Evolutionary conservation across 495 filamentous ascomycete genomes (phyloP).

Genomic region (Apodospora peruviana): DNA sequence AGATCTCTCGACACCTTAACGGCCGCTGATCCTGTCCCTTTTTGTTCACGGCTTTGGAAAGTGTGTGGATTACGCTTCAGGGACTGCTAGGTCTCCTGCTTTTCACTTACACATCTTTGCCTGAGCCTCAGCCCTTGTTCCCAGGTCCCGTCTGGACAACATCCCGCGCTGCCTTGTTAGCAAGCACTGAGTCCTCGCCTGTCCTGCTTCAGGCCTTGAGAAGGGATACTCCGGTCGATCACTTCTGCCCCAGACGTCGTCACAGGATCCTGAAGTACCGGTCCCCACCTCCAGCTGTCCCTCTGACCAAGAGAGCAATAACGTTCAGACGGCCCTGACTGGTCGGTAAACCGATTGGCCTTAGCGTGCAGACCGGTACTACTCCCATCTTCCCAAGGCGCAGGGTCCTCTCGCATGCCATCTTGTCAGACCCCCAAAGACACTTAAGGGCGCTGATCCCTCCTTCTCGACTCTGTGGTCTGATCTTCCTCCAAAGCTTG

Average conservation of each 20-base stretch:
- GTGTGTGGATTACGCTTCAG: constrained; percentile 4
- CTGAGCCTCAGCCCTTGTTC: constrained; percentile 27
- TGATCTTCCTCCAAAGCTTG: constrained; percentile 32
- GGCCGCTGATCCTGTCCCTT: constrained; percentile 17
- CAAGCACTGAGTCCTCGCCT: constrained; percentile 19
- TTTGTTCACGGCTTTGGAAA: constrained; percentile 7
- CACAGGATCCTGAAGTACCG: constrained; percentile 33
- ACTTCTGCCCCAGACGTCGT: constrained; percentile 35
- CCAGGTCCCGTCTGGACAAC: constrained; percentile 6
- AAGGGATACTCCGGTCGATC: constrained; percentile 41
- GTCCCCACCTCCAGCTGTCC: constrained; percentile 31
- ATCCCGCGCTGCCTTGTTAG: constrained; percentile 21
- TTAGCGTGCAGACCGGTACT: constrained; percentile 18
- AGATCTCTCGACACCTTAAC: constrained; percentile 17
- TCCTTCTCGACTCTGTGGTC: constrained; percentile 41
- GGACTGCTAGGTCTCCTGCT: neutral
- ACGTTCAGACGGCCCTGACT: constrained; percentile 36
- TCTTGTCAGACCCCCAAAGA: constrained; percentile 37
- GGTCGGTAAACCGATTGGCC: constrained; percentile 35
- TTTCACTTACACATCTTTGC: constrained; percentile 12
- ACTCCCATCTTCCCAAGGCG: constrained; percentile 12
- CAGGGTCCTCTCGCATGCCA: constrained; percentile 30
- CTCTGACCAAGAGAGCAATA: constrained; percentile 38
- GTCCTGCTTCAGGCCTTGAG: constrained; percentile 16
- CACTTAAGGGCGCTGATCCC: constrained; percentile 80